Conservation (phyloP, 768 basidiomycete genomes). For the Leccinum sublutescens region DNA sequence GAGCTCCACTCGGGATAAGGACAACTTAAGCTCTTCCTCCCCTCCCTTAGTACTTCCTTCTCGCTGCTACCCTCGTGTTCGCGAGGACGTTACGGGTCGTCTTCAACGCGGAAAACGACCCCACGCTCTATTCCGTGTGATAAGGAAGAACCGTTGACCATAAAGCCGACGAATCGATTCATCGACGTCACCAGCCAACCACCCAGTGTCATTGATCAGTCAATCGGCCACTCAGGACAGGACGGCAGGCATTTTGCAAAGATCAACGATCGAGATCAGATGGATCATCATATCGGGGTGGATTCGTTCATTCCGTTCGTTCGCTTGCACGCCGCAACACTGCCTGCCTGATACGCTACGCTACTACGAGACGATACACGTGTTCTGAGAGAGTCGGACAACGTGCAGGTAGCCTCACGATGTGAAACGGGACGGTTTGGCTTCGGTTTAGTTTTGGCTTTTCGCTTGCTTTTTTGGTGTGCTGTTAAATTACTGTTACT, state of each 20-base stretch:
- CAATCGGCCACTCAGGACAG: neutral
- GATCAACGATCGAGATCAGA: neutral
- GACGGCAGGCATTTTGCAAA: neutral
- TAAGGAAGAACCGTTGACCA: neutral
- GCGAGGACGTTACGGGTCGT: neutral
- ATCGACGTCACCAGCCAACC: neutral
- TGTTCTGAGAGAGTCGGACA: constrained; percentile 2
- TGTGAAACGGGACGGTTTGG: constrained; percentile 5
- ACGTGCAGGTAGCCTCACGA: constrained; percentile 18
- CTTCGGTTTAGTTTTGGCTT: neutral
- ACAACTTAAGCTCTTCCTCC: neutral
- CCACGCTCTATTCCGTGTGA: neutral
- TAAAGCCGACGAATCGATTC: neutral
- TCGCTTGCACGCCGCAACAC: neutral
- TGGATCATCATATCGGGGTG: neutral
- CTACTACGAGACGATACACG: neutral
- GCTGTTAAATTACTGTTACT: neutral
- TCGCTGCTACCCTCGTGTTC: neutral
- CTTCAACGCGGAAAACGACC: neutral
- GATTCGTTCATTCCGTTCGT: neutral
- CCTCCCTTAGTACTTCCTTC: neutral
- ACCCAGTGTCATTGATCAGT: neutral
- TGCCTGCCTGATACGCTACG: neutral
- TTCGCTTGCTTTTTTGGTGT: neutral
- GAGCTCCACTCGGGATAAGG: neutral